Percentiles rank a stretch among this genome's conserved stretches.
phyloP scores from a whole-genome alignment of 495 filamentous ascomycete genomes.

The Penicillium egyptiacum region DNA sequence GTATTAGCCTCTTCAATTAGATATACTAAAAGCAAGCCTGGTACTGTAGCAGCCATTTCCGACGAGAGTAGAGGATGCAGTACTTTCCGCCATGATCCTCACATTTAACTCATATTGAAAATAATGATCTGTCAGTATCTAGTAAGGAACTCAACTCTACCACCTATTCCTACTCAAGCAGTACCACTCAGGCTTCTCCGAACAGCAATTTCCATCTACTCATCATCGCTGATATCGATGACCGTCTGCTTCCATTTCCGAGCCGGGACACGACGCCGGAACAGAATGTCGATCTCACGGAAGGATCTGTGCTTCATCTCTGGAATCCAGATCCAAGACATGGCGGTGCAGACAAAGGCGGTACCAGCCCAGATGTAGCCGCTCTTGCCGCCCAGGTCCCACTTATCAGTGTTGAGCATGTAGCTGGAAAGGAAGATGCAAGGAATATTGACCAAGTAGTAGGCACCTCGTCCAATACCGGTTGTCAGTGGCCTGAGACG shows the following conservation, averaged over 20 bases:
- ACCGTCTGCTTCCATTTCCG: slow-evolving; percentile 54
- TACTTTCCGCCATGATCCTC: no score
- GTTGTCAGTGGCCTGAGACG: slow-evolving; percentile 58
- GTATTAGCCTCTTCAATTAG: no score
- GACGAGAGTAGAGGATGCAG: no score
- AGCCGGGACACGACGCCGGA: slow-evolving; percentile 53
- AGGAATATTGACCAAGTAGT: slow-evolving; percentile 55
- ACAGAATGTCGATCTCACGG: slow-evolving; percentile 55
- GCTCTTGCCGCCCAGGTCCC: slow-evolving; percentile 51
- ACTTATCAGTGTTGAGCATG: slow-evolving; percentile 49
- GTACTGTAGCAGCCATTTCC: no score
- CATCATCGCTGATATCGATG: slow-evolving; percentile 53
- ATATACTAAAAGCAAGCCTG: no score
- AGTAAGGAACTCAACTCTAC: no score
- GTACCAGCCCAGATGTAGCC: slow-evolving; percentile 53
- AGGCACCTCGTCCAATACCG: slow-evolving; percentile 52
- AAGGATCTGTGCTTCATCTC: slow-evolving; percentile 54
- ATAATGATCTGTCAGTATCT: no score
- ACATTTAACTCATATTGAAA: no score
- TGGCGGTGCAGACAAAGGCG: slow-evolving; percentile 52
- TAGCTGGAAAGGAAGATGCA: slow-evolving; percentile 52
- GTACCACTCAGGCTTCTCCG: no score
- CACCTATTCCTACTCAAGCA: no score
- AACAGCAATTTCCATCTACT: slow-evolving; percentile 41
- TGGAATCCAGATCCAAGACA: slow-evolving; percentile 59